Evolutionary conservation across 1,139 yeast genomes (phyloP), one percentile per base, ranked within the genome.

Genomic region (Candida glucosophila): DNA sequence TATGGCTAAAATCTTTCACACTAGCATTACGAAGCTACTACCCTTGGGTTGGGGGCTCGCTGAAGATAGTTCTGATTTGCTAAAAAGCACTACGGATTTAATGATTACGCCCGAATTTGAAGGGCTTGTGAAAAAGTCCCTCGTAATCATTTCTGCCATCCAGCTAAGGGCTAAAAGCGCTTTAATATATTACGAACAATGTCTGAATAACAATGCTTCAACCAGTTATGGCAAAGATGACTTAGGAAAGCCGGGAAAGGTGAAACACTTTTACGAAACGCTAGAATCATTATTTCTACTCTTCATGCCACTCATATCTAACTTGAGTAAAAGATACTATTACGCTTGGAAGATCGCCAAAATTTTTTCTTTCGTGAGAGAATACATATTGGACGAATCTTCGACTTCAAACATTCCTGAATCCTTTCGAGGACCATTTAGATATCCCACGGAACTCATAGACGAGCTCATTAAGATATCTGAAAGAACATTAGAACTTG

Each of bases 291-390:
- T 47, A 17, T 36, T 39, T 3, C 44, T 44, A 23, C 38, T 42
- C 14, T 43, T 42, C 16, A 32, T 49, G 16, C 42, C 40, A 11
- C 27, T 35, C 3, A 32, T 41, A 19, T 37, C 37, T 2, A 35
- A 33, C 20, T 33, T 54, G 24, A 48, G 57, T 20, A 47, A 47
- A 22, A 36, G 62, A 19, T 58, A 59, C 33, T 60, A 55, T 34
- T 54, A 55, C 32, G 58, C 65, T 1, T 58, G 65, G 54, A 44
- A 58, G 34, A 43, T 57, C 6, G 40, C 50, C 4, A 57, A 58
- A n/a, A n/a, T n/a, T n/a, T n/a, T n/a, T n/a, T n/a, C n/a, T n/a
- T n/a, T n/a, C n/a, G n/a, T n/a, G n/a, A n/a, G n/a, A n/a, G n/a
- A n/a, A n/a, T n/a, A n/a, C n/a, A n/a, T n/a, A n/a, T n/a, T n/a